Evolutionary conservation across 192 early-diverging fungal species (phyloP).

Genomic region (Podila epigama): DNA sequence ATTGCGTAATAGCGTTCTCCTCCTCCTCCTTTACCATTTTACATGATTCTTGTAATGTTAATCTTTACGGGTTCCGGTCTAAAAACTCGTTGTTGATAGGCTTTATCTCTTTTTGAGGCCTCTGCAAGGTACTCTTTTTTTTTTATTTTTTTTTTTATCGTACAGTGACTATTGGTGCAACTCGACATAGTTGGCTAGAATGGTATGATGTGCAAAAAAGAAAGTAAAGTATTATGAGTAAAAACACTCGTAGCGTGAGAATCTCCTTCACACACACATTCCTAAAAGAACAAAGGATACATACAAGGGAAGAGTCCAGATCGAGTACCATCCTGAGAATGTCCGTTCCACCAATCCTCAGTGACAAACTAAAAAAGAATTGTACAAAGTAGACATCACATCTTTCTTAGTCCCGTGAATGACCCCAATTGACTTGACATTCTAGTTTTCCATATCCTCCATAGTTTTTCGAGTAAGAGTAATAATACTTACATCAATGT

Average conservation of each 20-base stretch:
- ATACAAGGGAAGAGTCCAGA: constrained; percentile 82
- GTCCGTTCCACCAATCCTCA: constrained; percentile 95
- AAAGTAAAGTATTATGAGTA: not conserved
- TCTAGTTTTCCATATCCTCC: too few relatives aligned
- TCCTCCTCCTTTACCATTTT: too few relatives aligned
- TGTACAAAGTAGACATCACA: too few relatives aligned
- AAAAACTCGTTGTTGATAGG: constrained; percentile 8
- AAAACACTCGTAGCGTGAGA: too few relatives aligned
- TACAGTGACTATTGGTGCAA: constrained; percentile 32
- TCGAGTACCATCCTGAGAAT: constrained; percentile 52
- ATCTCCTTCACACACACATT: not conserved
- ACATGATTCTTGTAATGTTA: too few relatives aligned
- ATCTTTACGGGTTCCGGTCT: constrained; percentile 14
- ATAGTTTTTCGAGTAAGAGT: too few relatives aligned
- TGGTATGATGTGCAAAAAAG: not conserved
- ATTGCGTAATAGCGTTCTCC: too few relatives aligned
- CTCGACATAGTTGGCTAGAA: constrained; percentile 61
- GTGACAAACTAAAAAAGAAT: constrained; percentile 75
- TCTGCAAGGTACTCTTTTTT: too few relatives aligned
- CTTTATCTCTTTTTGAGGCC: too few relatives aligned
- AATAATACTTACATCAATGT: constrained; percentile 65
- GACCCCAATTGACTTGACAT: too few relatives aligned
- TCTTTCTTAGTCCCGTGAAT: too few relatives aligned
- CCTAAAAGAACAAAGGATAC: not conserved
- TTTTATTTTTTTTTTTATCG: not conserved